Evolutionary conservation across 2,329 filamentous ascomycete species (phyloP).

Genomic region (Sporothrix euskadiensis): DNA sequence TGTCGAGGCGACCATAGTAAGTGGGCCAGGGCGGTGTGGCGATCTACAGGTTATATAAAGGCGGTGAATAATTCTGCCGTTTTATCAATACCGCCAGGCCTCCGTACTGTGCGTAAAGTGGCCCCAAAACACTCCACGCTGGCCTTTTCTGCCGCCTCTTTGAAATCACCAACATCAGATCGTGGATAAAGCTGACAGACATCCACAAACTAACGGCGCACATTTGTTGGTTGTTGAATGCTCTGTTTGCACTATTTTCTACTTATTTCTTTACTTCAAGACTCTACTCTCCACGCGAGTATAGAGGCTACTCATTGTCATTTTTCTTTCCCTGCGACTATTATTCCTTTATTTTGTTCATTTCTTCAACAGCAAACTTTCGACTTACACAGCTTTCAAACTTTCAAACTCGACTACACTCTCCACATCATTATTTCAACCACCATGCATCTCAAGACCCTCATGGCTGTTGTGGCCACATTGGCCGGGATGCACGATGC

Average conservation of each 20-base stretch:
- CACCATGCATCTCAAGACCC: neutral
- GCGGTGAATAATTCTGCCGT: slow-evolving; percentile 12
- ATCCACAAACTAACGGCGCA: neutral
- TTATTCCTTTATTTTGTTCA: neutral
- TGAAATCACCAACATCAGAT: neutral
- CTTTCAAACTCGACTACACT: neutral
- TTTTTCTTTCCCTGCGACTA: too few relatives aligned
- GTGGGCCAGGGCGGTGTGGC: slow-evolving; percentile 3
- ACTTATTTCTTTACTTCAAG: neutral
- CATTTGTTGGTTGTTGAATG: neutral
- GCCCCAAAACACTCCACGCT: slow-evolving; percentile 44
- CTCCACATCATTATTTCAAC: neutral
- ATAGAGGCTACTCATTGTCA: too few relatives aligned
- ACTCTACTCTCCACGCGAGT: neutral
- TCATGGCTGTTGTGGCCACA: slow-evolving; percentile 60
- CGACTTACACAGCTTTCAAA: too few relatives aligned
- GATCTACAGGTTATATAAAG: neutral
- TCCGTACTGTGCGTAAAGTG: neutral
- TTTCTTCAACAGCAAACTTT: neutral
- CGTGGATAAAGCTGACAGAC: neutral
- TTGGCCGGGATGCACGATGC: slow-evolving; percentile 50
- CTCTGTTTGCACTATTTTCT: neutral
- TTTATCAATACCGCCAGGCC: too few relatives aligned
- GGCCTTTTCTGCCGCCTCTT: slow-evolving; percentile 43
- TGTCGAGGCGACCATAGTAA: neutral